Conservation (phyloP, 768 basidiomycete species). For the Mycena epipterygia region DNA sequence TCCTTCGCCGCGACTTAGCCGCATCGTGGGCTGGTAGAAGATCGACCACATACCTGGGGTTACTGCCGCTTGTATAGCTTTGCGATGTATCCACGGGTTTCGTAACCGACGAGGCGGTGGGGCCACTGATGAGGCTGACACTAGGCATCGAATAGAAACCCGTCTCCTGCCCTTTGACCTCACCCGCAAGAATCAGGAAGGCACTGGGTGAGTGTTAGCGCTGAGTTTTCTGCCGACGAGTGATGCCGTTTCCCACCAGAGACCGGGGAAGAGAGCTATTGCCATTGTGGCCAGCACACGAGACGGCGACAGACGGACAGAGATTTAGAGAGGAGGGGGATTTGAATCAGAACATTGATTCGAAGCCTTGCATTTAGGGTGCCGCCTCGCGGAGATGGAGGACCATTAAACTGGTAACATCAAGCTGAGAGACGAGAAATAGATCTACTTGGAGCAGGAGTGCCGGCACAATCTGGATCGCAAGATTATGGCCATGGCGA, state of each 20-base stretch:
- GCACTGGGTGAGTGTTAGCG: neutral
- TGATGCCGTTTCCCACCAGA: neutral
- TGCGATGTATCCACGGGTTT: too few species aligned
- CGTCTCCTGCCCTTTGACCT: neutral
- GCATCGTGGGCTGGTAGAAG: neutral
- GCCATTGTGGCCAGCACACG: conserved; percentile 11
- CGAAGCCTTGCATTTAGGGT: too few species aligned
- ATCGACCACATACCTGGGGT: neutral
- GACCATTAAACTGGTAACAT: too few species aligned
- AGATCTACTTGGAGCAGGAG: too few species aligned
- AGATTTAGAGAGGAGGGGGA: neutral
- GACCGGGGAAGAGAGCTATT: neutral
- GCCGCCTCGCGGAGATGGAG: too few species aligned
- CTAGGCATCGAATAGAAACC: neutral
- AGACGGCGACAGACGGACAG: neutral
- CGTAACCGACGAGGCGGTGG: neutral
- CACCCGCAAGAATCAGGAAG: neutral
- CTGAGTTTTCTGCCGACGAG: neutral
- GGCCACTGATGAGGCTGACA: neutral
- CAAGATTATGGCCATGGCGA: too few species aligned
- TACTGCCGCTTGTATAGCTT: neutral
- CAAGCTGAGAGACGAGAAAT: too few species aligned
- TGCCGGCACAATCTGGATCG: too few species aligned
- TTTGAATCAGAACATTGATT: neutral
- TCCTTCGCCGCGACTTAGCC: neutral